Evolutionary conservation across 176 grass and related monocot genomes (phyloP).

Genomic region (Thinopyrum elongatum): DNA sequence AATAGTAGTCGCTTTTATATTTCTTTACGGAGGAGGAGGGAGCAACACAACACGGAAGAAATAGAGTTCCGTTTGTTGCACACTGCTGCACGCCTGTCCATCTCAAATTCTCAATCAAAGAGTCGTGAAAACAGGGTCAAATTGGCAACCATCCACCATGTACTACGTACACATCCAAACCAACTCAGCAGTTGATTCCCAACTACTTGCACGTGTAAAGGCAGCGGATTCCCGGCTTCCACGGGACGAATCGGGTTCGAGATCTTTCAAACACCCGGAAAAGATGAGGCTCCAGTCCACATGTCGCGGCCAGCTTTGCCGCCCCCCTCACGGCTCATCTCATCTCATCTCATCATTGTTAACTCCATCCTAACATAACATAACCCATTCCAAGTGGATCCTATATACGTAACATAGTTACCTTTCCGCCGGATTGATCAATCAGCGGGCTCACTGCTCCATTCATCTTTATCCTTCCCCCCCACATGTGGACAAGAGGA

Average conservation of each 20-base stretch:
- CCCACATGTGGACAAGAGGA: conserved; percentile 16
- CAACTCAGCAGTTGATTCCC: no score
- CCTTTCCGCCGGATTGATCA: not conserved
- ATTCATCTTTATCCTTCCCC: not conserved
- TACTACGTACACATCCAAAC: no score
- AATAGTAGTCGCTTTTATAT: no score
- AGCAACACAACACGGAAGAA: no score
- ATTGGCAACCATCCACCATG: not conserved
- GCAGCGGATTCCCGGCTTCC: not conserved
- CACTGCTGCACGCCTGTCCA: not conserved
- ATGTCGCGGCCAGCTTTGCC: conserved; percentile 24
- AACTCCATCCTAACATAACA: not conserved
- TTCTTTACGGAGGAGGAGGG: no score
- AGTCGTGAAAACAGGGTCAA: not conserved
- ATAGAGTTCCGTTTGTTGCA: no score
- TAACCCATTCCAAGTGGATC: no score
- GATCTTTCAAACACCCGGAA: not conserved
- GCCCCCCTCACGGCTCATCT: not conserved
- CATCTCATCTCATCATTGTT: no score
- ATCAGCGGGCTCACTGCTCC: not conserved
- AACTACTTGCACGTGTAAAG: conserved; percentile 18
- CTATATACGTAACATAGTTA: no score
- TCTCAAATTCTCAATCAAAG: not conserved
- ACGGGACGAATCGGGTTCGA: not conserved
- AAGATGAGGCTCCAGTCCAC: not conserved